These are phyloP conservation scores for Rutstroemia sp. DNA, from an alignment of 2,329 filamentous ascomycete genomes.

Conservation along the genomic window DNA sequence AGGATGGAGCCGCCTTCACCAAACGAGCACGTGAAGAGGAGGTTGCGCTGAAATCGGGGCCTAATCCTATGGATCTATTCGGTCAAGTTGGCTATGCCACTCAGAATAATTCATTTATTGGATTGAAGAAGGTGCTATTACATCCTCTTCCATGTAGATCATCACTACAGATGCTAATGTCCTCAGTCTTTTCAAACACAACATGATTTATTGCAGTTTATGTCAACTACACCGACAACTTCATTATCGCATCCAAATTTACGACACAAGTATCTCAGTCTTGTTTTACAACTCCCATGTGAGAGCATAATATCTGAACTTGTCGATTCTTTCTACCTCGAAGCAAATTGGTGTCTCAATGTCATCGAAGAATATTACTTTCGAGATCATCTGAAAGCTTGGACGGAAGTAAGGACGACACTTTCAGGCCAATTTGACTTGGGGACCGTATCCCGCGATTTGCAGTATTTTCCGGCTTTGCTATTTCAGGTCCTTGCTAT, in stretches of 20 bases:
- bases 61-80: conserved; percentile 1
- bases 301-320: conserved; percentile 2
- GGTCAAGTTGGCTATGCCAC: background rate
- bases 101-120: conserved; percentile 1
- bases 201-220: conserved; percentile 29
- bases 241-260: conserved; percentile 1
- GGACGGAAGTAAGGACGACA: background rate
- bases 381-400: conserved; percentile 2
- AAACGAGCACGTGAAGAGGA: conserved; percentile 38
- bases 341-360: conserved; percentile 8
- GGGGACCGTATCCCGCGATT: conserved; percentile 8
- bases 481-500: conserved; percentile 14
- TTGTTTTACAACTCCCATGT: conserved; percentile 6
- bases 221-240: conserved; percentile 17
- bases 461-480: conserved; percentile 12
- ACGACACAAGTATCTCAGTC: conserved; percentile 2
- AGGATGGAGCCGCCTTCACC: conserved; percentile 31
- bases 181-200: conserved; percentile 30
- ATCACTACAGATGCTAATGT: conserved; percentile 33
- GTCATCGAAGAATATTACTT: conserved; percentile 11
- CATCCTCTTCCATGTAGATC: background rate
- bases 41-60: conserved; percentile 7
- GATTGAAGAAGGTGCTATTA: conserved; percentile 17
- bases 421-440: background rate
- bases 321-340: conserved; percentile 3